Base-by-base conservation (phyloP, 441 rosid genomes). In the Isatis lusitanica region DNA sequence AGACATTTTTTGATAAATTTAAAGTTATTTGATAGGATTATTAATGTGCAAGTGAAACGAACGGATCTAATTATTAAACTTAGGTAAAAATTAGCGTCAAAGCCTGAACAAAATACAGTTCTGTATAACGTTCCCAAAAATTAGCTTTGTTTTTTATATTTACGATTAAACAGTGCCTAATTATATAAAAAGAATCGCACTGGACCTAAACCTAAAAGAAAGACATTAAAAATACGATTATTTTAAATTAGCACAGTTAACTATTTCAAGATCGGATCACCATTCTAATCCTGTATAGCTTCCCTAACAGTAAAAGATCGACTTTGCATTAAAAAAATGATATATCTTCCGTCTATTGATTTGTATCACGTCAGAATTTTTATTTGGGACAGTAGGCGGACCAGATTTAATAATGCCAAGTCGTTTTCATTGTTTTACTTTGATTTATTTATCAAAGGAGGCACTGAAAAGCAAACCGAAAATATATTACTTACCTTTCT, bases 371-470 rank as follows among this genome's bases (percentile, higher is more conserved):
- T 73, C 66, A 57, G 43, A 46, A 33, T 12, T 36, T 26, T 56
- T 57, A 65, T 57, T 38, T 73, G 71, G 77, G 60, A 50, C 56
- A 30, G 56, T 53, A 31, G 76, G 69, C 56, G 76, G 63, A 47
- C 71, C 60, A 36, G 31, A 56, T 65, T 65, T 3, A 73, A 74
- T 48, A 74, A 66, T 66, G 78, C 26, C 6, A 18, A 44, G 62
- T 66, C 73, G 36, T 67, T 74, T 58, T 74, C 77, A 57, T 17
- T 44, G 31, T 15, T 72, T 55, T 11, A 46, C 65, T 55, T 73
- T 24, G 36, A 53, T 4, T 42, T 63, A 63, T 53, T 42, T 63
- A 52, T 12, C 6, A 72, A 63, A 65, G 38, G 26, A 73, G 59
- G 44, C 68, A 15, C 47, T 43, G 48, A 55, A 63, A 64, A 73